Base-by-base conservation (phyloP, 1,284 basidiomycete species). In the Boletus sp. region DNA sequence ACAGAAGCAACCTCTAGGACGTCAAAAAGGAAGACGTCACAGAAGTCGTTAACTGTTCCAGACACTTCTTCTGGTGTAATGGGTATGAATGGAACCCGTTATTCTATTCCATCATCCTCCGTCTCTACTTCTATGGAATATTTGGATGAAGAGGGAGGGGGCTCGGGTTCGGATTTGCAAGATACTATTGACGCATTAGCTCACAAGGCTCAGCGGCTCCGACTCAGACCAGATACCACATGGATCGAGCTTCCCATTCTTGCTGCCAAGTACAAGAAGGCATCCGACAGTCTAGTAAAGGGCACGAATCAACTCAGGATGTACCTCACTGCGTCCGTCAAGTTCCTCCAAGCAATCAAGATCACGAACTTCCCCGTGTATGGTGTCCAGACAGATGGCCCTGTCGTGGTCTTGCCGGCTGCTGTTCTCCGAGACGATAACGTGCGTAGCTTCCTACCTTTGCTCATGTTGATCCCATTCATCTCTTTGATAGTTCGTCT, bases 291-390 rank as follows among this genome's bases (percentile, higher is more conserved):
- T 19, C 3, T 28, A 4, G 38, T 30, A 23, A 56, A 64, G 25
- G 51, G 55, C 2, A 65, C 46, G 7, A 64, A 64, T 28, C 59
- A 64, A 28, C 10, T 65, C 7, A 54, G 64, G 33, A 65, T 64
- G 63, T 65, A 58, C 6, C 59, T 62, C 21, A 48, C 59, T 2
- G 31, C 64, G 6, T 65, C 59, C 3, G 44, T 65, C 48, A 64
- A 64, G 27, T 64, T 62, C 46, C 59, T 64, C 4, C 52, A 57
- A 5, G 55, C 55, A 5, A 1, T 58, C 48, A 55, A 64, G 11
- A 64, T 64, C 31, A 58, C 25, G 14, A 48, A 58, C 9, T 2
- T 56, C 1, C 40, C 58, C 2, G 63, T 64, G 21, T 64, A 64
- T 6, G 58, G 63, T 3, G 54, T 64, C 16, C 54, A 61, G 23